Evolutionary conservation across 2,329 filamentous ascomycete genomes (phyloP).

Genomic region (Fusarium sp.): DNA sequence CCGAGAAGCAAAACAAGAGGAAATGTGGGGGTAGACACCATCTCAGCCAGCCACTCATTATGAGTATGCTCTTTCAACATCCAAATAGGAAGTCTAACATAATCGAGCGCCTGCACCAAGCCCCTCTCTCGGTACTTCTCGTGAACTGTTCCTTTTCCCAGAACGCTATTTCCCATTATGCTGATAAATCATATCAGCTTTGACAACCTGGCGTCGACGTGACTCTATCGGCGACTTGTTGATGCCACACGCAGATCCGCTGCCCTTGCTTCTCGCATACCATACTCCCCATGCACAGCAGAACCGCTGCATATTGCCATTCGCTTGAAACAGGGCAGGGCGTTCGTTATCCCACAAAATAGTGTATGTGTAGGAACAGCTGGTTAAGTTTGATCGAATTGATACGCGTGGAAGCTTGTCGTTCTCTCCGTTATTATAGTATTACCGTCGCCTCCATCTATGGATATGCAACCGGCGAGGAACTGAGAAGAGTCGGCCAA

Average conservation of each 20-base stretch:
- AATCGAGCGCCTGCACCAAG: neutral
- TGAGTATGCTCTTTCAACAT: constrained; percentile 12
- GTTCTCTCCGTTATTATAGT: neutral
- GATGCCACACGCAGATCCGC: constrained; percentile 23
- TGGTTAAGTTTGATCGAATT: constrained; percentile 4
- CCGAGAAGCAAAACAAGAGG: constrained; percentile 29
- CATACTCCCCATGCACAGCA: neutral
- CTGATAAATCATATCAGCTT: constrained; percentile 24
- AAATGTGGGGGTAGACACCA: constrained; percentile 29
- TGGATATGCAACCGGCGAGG: constrained; percentile 1
- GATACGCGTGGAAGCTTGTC: neutral
- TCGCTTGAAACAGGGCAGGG: constrained; percentile 10
- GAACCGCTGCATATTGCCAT: constrained; percentile 1
- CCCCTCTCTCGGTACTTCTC: neutral
- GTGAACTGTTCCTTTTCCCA: neutral
- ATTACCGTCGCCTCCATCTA: neutral
- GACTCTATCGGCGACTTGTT: constrained; percentile 24
- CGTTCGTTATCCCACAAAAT: neutral
- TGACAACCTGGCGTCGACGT: constrained; percentile 10
- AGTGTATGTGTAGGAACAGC: constrained; percentile 10
- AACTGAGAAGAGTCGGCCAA: neutral
- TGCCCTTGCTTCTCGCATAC: constrained; percentile 14
- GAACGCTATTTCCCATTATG: constrained; percentile 7
- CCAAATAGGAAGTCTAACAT: constrained; percentile 9
- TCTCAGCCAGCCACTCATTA: constrained; percentile 24